phyloP scores from a whole-genome alignment of 495 filamentous ascomycete species.

The Neurospora sublineolata region DNA sequence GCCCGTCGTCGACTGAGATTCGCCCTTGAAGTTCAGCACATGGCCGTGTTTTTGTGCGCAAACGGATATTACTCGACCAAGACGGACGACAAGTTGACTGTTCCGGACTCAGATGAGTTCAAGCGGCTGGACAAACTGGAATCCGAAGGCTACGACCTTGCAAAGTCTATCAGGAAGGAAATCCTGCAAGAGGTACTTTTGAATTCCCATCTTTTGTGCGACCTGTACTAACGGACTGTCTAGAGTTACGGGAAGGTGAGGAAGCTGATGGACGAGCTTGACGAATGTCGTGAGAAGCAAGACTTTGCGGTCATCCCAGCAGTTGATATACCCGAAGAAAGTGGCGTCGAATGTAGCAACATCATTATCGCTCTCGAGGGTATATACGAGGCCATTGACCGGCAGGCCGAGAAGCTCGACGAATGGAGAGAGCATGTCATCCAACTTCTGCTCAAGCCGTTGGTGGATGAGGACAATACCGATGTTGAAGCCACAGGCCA shows the following conservation, averaged over 20 bases:
- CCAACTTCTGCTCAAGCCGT: constrained; percentile 53
- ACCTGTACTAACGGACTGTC: constrained; percentile 2
- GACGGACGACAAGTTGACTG: constrained; percentile 45
- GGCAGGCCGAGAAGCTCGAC: constrained; percentile 55
- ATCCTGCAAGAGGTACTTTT: constrained; percentile 43
- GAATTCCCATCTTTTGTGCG: neutral
- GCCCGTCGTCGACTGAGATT: constrained; percentile 54
- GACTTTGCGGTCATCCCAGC: constrained; percentile 54
- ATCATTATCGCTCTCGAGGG: constrained; percentile 19
- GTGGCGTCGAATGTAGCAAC: constrained; percentile 25
- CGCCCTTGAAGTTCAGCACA: constrained; percentile 71
- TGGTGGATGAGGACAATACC: constrained; percentile 72
- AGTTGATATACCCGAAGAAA: constrained; percentile 2
- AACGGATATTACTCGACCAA: constrained; percentile 80
- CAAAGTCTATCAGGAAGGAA: constrained; percentile 67
- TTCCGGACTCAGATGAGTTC: constrained; percentile 55
- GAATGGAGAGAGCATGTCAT: constrained; percentile 63
- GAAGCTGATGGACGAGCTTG: constrained; percentile 37
- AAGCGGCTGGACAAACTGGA: constrained; percentile 55
- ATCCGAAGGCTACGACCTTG: constrained; percentile 58
- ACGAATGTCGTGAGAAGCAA: constrained; percentile 32
- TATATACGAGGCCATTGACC: constrained; percentile 47
- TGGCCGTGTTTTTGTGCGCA: constrained; percentile 71
- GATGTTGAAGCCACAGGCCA: constrained; percentile 60
- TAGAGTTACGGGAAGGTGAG: constrained; percentile 23